phyloP scores from a whole-genome alignment of 148 eudicot genomes.

The Heliamphora exappendiculata region DNA sequence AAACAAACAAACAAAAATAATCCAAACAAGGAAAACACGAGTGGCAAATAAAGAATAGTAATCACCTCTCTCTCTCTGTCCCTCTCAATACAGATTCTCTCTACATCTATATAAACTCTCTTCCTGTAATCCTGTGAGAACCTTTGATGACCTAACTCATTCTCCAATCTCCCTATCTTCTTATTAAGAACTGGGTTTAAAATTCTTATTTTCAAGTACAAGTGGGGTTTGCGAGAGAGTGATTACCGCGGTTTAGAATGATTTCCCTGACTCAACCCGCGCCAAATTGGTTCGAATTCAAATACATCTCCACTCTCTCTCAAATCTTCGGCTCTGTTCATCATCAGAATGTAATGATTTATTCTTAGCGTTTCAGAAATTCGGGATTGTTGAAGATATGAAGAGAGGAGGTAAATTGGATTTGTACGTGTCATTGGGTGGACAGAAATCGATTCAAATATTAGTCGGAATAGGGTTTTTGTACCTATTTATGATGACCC shows the following conservation, averaged over 20 bases:
- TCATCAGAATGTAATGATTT: not conserved
- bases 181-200: not conserved
- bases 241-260: too few relatives aligned
- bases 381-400: slow-evolving; percentile 15
- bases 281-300: not conserved
- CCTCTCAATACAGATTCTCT: not conserved
- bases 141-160: not conserved
- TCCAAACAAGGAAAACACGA: too few relatives aligned
- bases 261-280: not conserved
- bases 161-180: not conserved
- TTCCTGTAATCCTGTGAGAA: not conserved
- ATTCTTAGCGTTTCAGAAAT: too few relatives aligned
- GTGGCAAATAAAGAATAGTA: too few relatives aligned
- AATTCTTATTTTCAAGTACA: not conserved
- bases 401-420: slow-evolving; percentile 40
- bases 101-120: not conserved
- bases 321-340: not conserved
- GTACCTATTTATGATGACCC: slow-evolving; percentile 44
- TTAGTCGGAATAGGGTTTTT: slow-evolving; percentile 37
- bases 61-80: not conserved
- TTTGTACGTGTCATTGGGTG: slow-evolving; percentile 28
- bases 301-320: not conserved
- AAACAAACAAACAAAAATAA: too few relatives aligned
- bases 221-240: too few relatives aligned
- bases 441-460: slow-evolving; percentile 50